Conservation (phyloP, 2,329 filamentous ascomycete genomes). For the Myriosclerotinia curreyana region DNA sequence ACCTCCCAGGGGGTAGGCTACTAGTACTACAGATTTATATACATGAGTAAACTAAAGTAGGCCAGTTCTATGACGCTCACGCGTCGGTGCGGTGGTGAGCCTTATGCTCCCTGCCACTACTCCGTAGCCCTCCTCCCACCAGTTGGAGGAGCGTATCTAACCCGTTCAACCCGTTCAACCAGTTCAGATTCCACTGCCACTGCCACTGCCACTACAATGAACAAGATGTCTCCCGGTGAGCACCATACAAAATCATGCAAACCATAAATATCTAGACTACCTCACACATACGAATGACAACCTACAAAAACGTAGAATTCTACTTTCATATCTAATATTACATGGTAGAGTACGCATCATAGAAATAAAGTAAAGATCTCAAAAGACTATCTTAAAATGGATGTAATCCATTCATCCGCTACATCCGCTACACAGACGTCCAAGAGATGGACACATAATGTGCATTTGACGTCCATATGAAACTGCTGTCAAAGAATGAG, state of each 20-base stretch:
- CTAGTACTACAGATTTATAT: no score
- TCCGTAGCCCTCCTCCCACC: no score
- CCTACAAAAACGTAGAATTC: no score
- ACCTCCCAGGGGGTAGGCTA: no score
- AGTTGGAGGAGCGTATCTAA: no score
- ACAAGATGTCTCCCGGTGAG: background rate
- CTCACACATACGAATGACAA: background rate
- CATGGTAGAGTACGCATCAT: background rate
- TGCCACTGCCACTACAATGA: no score
- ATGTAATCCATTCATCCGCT: constrained; percentile 8
- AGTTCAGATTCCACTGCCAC: no score
- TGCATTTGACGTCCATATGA: constrained; percentile 8
- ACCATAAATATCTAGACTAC: background rate
- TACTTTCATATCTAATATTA: background rate
- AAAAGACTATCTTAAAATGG: background rate
- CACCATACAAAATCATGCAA: background rate
- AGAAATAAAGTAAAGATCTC: background rate
- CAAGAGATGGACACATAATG: background rate
- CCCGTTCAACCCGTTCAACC: no score
- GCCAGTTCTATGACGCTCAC: no score
- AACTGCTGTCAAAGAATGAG: constrained; percentile 8
- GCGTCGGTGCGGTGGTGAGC: no score
- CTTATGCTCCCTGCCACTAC: no score
- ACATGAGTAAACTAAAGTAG: no score
- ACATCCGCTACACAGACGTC: background rate